Conservation (phyloP, 345 rosid genomes). For the Brassica carinata region DNA sequence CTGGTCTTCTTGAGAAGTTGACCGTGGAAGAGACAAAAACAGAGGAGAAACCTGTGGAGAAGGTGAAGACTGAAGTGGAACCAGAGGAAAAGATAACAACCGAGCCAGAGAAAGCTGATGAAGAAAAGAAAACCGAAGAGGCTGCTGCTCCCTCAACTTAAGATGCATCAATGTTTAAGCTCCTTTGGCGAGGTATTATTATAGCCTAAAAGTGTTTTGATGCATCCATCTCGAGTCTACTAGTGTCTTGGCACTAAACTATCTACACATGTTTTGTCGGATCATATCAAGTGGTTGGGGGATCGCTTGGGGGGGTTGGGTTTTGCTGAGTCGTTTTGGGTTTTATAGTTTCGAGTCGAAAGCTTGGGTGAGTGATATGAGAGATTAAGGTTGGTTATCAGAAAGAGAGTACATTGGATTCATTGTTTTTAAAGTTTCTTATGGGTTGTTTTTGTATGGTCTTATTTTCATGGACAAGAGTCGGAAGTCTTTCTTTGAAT, state of each 20-base stretch:
- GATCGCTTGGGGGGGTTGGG: conserved; percentile 36
- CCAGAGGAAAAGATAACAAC: conserved; percentile 45
- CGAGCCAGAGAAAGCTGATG: conserved; percentile 37
- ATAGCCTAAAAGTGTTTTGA: conserved; percentile 24
- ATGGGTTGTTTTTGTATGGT: conserved; percentile 24
- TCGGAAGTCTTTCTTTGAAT: conserved; percentile 5
- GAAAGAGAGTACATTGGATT: conserved; percentile 25
- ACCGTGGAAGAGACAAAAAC: conserved; percentile 67
- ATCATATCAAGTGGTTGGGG: conserved; percentile 30
- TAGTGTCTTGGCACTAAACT: conserved; percentile 30
- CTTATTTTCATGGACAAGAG: conserved; percentile 24
- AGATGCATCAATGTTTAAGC: conserved; percentile 19
- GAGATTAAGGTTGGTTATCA: conserved; percentile 17
- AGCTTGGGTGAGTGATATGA: conserved; percentile 6
- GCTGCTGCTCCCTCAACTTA: conserved; percentile 48
- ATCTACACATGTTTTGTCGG: conserved; percentile 26
- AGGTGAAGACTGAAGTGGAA: conserved; percentile 37
- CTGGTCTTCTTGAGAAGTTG: conserved; percentile 72
- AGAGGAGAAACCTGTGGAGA: conserved; percentile 49
- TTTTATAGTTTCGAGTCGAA: conserved; percentile 33
- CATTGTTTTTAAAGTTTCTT: conserved; percentile 13
- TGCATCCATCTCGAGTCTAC: conserved; percentile 28
- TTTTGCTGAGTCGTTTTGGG: conserved; percentile 31
- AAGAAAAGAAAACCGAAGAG: conserved; percentile 58
- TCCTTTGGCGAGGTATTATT: conserved; percentile 30